phyloP scores from a whole-genome alignment of 345 rosid genomes.

The Anastatica hierochuntica region DNA sequence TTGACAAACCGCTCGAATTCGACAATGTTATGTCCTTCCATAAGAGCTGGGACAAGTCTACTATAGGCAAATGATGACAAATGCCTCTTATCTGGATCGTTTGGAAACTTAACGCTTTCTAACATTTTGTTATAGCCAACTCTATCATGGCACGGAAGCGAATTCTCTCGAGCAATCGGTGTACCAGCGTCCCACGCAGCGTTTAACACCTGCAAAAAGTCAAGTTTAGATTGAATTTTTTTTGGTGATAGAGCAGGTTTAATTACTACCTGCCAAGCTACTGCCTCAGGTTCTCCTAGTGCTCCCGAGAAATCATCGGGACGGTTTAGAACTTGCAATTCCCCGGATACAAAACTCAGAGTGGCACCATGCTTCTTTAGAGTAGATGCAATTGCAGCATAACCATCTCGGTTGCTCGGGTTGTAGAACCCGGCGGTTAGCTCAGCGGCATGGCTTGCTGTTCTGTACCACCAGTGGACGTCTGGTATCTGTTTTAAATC shows the following conservation, averaged over 20 bases:
- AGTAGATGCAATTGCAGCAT: constrained; percentile 56
- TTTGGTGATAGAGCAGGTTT: no score
- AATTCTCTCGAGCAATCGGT: constrained; percentile 60
- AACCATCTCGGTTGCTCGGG: constrained; percentile 86
- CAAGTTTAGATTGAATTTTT: neutral
- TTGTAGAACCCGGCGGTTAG: constrained; percentile 90
- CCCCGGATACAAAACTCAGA: constrained; percentile 59
- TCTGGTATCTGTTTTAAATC: constrained; percentile 79
- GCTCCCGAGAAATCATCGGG: constrained; percentile 50
- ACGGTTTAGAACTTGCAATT: constrained; percentile 41
- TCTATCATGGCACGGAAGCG: constrained; percentile 67
- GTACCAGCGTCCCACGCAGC: constrained; percentile 79
- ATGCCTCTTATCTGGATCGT: constrained; percentile 79
- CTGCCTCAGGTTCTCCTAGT: constrained; percentile 61
- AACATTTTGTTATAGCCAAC: constrained; percentile 62
- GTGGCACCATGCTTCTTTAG: constrained; percentile 66
- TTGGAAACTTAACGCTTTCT: constrained; percentile 62
- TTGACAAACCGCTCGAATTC: constrained; percentile 79
- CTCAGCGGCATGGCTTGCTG: constrained; percentile 94
- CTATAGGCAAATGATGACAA: constrained; percentile 64
- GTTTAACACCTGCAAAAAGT: constrained; percentile 58
- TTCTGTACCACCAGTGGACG: constrained; percentile 95
- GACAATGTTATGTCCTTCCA: constrained; percentile 66
- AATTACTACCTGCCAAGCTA: constrained; percentile 97
- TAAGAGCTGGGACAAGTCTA: constrained; percentile 61